phyloP scores from a whole-genome alignment of 2,329 filamentous ascomycete species.

The Apiospora marii region DNA sequence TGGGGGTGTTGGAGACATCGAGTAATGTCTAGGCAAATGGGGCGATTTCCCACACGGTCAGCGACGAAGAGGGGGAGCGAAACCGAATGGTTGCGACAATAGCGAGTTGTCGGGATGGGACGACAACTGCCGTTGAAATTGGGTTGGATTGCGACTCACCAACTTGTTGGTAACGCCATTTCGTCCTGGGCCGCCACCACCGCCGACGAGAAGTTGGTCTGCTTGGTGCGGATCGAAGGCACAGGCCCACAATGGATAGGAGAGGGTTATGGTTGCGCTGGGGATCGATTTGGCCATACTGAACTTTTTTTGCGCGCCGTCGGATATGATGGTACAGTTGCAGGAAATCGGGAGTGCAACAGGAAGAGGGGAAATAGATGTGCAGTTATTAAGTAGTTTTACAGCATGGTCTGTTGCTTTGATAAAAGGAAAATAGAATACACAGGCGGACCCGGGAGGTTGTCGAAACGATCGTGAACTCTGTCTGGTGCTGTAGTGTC shows the following conservation, averaged over 20 bases:
- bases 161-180: slow-evolving; percentile 90
- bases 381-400: neutral
- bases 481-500: neutral
- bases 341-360: neutral
- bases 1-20: slow-evolving; percentile 67
- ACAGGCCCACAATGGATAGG: slow-evolving; percentile 86
- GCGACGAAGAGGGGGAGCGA: neutral
- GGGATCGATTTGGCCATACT: slow-evolving; percentile 47
- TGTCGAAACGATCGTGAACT: slow-evolving; percentile 2
- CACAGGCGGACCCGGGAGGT: neutral
- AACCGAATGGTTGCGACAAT: slow-evolving; percentile 20
- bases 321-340: neutral
- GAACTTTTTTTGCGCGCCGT: neutral
- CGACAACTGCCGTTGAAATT: neutral
- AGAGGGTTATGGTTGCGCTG: slow-evolving; percentile 70
- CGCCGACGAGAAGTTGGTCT: slow-evolving; percentile 79
- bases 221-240: slow-evolving; percentile 87
- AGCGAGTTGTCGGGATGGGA: slow-evolving; percentile 19
- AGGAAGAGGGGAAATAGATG: neutral
- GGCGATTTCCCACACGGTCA: slow-evolving; percentile 22
- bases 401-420: slow-evolving; percentile 1
- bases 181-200: slow-evolving; percentile 83
- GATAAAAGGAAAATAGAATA: neutral
- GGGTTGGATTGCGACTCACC: slow-evolving; percentile 55
- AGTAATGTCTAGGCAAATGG: slow-evolving; percentile 67